Base-by-base conservation (phyloP, 257 asterid species). In the Gardenia jasminoides region DNA sequence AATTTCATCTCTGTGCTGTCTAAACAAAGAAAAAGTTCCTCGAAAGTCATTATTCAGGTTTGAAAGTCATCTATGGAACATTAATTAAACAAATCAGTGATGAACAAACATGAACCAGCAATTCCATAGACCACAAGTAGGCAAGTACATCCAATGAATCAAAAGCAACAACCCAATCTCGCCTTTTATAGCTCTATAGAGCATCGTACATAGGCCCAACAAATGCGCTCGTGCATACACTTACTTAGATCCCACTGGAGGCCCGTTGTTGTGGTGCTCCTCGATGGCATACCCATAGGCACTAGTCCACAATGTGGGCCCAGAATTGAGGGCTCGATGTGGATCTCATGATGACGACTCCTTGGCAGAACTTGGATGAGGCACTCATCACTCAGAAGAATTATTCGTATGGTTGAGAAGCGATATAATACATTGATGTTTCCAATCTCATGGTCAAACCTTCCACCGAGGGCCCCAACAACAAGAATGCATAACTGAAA, bases 401-500 rank as follows among this genome's bases (percentile, higher is more conserved):
- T 77, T 80, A 96, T 89, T 65, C 87, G 85, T 58, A 81, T 82
- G 85, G 82, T 80, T 12, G 97, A 81, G 88, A 96, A 96, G 71
- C 72, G 87, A 73, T 89, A 96, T 36, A 92, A 78, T 13, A 92
- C 94, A 43, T 96, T 93, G 84, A 92, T 92, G 75, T 96, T 96
- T 72, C 97, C 98, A 81, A 89, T 83, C 88, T 96, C 98, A 56
- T 93, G 99, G 78, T 96, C 97, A 79, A 93, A 96, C 84, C 99
- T 91, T 80, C 99, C 99, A 80, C 99, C 99, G 76, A 93, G 97
- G 48, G 97, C 99, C 76, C 98, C 99, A 39, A 90, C 89, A 78
- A 86, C 98, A 77, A 92, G 97, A 83, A 96, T 85, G 87, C 91
- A 87, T 56, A 90, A n/a, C 98, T 93, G 92, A 67, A 89, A 82